Conservation (phyloP, 352 stramenopile species). For the Globisporangium spinosum region DNA sequence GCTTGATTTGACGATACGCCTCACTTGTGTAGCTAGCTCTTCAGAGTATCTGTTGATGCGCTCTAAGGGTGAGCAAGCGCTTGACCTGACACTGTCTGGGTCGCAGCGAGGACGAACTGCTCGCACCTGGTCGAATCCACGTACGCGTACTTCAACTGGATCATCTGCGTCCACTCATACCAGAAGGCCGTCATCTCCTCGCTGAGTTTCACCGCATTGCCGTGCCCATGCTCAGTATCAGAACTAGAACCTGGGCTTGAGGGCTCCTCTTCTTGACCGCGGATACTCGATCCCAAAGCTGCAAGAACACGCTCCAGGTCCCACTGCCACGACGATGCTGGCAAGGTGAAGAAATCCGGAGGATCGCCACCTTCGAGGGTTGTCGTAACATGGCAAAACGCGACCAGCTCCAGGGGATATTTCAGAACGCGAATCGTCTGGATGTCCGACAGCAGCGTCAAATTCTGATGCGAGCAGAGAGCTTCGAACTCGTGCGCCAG, state of each 20-base stretch:
- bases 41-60: neutral
- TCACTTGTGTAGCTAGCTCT: neutral
- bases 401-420: conserved; percentile 38
- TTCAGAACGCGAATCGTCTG: conserved; percentile 37
- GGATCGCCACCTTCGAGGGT: neutral
- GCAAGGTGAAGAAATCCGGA: neutral
- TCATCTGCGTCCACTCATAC: conserved; percentile 32
- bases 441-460: conserved; percentile 19
- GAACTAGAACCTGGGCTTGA: neutral
- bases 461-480: conserved; percentile 8
- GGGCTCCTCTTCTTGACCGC: neutral
- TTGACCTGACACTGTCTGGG: neutral
- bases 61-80: neutral
- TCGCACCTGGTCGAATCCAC: conserved; percentile 28
- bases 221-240: neutral
- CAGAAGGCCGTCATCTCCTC: conserved; percentile 11
- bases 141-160: conserved; percentile 50
- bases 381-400: conserved; percentile 31
- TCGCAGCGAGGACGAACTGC: conserved; percentile 12
- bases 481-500: conserved; percentile 22
- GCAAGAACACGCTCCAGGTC: conserved; percentile 6
- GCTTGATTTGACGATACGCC: neutral
- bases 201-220: neutral
- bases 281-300: conserved; percentile 9
- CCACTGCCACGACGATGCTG: neutral